Evolutionary conservation across 768 basidiomycete genomes (phyloP).

Genomic region (Lenzites betulinus): DNA sequence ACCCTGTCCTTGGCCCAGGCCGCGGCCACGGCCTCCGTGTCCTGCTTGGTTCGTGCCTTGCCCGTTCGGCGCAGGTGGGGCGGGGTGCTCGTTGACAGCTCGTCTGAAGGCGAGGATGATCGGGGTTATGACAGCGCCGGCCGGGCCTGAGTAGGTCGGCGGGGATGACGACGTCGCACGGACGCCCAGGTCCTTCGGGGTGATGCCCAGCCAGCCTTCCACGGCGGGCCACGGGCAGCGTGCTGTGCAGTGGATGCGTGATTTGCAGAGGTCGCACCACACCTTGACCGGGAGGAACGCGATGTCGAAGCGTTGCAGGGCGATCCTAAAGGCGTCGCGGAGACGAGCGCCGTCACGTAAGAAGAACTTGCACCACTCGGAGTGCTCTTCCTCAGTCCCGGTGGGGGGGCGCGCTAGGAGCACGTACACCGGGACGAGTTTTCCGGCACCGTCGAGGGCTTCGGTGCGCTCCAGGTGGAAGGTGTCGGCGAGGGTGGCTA

Average conservation of each 20-base stretch:
- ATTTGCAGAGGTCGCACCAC: conserved; percentile 5
- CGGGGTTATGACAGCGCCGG: neutral
- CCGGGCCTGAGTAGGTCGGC: neutral
- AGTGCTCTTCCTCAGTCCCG: neutral
- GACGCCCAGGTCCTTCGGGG: neutral
- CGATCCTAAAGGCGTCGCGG: neutral
- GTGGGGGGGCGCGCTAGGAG: neutral
- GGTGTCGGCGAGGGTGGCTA: neutral
- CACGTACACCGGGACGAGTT: neutral
- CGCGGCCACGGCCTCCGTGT: too few relatives aligned
- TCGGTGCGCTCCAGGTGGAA: neutral
- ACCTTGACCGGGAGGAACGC: neutral
- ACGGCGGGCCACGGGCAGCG: neutral
- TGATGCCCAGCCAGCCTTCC: conserved; percentile 1
- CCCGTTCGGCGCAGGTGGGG: too few relatives aligned
- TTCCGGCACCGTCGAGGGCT: neutral
- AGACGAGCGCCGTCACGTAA: neutral
- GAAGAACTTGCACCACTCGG: neutral
- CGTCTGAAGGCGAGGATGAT: neutral
- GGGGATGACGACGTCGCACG: neutral
- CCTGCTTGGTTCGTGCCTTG: neutral
- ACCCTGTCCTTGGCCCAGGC: too few relatives aligned
- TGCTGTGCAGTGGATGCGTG: neutral
- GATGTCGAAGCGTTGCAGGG: neutral
- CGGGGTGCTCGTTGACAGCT: too few relatives aligned